phyloP scores from a whole-genome alignment of 2,329 filamentous ascomycete species.

The Fusarium proliferatum region DNA sequence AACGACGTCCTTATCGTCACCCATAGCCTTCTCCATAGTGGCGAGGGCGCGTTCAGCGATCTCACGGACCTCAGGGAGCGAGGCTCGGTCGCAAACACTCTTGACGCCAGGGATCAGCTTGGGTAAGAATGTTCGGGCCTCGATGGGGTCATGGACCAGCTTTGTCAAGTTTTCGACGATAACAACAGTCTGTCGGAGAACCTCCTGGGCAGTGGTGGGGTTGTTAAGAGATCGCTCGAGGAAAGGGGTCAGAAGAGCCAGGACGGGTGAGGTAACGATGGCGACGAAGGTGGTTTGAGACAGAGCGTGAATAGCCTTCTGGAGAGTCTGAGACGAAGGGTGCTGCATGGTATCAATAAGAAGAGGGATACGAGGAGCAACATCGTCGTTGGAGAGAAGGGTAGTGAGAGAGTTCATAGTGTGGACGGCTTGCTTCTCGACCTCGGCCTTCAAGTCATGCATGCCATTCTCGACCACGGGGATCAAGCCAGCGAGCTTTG shows the following conservation, averaged over 20 bases:
- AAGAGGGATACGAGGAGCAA: conserved; percentile 89
- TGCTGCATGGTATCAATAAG: conserved; percentile 96
- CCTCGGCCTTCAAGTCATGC: conserved; percentile 94
- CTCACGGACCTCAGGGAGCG: conserved; percentile 93
- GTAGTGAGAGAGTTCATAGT: conserved; percentile 93
- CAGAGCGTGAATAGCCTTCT: conserved; percentile 96
- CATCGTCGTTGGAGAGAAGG: conserved; percentile 95
- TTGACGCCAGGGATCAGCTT: conserved; percentile 96
- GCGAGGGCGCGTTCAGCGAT: conserved; percentile 83
- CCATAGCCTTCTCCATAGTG: conserved; percentile 96
- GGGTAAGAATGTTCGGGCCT: conserved; percentile 93
- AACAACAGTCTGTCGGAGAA: conserved; percentile 93
- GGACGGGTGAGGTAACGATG: conserved; percentile 92
- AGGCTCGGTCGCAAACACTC: conserved; percentile 85
- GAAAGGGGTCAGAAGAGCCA: conserved; percentile 93
- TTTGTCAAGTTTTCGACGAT: conserved; percentile 99
- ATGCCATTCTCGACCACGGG: conserved; percentile 92
- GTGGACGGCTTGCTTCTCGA: conserved; percentile 87
- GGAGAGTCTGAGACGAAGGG: conserved; percentile 85
- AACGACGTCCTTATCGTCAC: conserved; percentile 72
- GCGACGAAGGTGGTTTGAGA: conserved; percentile 99
- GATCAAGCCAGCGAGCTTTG: conserved; percentile 85
- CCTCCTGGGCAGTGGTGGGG: conserved; percentile 90
- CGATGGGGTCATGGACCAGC: conserved; percentile 93
- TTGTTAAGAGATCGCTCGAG: conserved; percentile 94